Evolutionary conservation across 768 basidiomycete species (phyloP).

Genomic region (Ramaria rubella): DNA sequence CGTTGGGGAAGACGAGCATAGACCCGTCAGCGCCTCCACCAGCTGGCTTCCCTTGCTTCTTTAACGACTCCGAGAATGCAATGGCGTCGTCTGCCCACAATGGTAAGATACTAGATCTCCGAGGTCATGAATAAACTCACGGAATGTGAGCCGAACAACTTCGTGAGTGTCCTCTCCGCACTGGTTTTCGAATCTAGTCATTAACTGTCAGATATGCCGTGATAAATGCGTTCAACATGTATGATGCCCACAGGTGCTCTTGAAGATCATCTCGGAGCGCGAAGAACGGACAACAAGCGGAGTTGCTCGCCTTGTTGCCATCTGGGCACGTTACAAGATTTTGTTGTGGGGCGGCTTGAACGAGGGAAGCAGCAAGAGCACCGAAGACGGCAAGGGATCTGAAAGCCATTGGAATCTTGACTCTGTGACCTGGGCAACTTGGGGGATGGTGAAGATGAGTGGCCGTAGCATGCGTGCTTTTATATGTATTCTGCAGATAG

Average conservation of each 20-base stretch:
- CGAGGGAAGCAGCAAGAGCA: too few relatives aligned
- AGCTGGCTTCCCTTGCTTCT: constrained; percentile 20
- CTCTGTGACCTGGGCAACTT: too few relatives aligned
- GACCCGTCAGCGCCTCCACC: constrained; percentile 12
- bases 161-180: constrained; percentile 14
- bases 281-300: constrained; percentile 28
- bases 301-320: constrained; percentile 25
- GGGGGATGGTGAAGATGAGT: too few relatives aligned
- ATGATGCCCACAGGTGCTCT: constrained; percentile 14
- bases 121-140: constrained; percentile 13
- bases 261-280: constrained; percentile 26
- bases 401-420: background rate
- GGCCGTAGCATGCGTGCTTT: too few relatives aligned
- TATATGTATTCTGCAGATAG: too few relatives aligned
- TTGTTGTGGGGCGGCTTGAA: background rate
- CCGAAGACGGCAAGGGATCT: too few relatives aligned
- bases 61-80: constrained; percentile 31
- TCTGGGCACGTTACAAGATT: constrained; percentile 25
- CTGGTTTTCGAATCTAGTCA: constrained; percentile 5
- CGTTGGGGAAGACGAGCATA: constrained; percentile 9
- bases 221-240: background rate
- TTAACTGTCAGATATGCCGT: background rate
- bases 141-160: constrained; percentile 12
- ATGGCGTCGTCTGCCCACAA: constrained; percentile 39
- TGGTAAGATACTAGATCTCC: constrained; percentile 14